Percentiles rank a stretch among this genome's conserved stretches.
These are phyloP conservation scores for Fusarium praegraminearum DNA, from an alignment of 2,329 filamentous ascomycete species.

Conservation along the genomic window DNA sequence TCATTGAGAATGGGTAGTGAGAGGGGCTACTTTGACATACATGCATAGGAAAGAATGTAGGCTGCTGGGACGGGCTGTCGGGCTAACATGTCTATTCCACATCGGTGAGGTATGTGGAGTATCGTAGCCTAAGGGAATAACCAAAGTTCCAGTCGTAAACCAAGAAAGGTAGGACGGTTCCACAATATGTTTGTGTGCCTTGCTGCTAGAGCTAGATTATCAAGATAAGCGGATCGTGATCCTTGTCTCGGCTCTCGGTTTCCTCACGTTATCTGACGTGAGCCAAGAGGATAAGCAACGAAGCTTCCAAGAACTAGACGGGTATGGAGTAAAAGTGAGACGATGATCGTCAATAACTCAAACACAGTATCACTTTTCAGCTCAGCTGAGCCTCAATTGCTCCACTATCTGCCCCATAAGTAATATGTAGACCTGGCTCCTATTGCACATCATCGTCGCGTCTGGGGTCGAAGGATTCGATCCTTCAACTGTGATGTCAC, in stretches of 20 bases:
- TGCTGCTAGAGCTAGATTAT: neutral
- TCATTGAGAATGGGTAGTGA: too few species aligned
- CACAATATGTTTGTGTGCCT: neutral
- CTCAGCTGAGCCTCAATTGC: neutral
- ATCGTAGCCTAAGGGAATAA: too few species aligned
- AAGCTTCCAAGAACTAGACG: neutral
- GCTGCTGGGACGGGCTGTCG: neutral
- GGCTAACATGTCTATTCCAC: neutral
- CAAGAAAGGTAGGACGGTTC: neutral
- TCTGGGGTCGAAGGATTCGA: neutral
- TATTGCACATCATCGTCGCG: neutral
- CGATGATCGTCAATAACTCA: neutral
- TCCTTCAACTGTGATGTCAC: neutral
- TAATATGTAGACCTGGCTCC: neutral
- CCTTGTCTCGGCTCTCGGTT: neutral
- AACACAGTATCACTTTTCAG: neutral
- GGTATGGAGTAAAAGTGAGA: rapidly evolving
- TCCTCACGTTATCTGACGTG: neutral
- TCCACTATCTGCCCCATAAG: neutral
- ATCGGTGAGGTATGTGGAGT: neutral
- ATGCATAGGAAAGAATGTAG: too few species aligned
- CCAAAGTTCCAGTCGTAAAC: neutral
- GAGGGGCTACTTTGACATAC: too few species aligned
- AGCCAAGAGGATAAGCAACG: neutral
- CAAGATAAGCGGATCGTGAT: neutral